phyloP scores from a whole-genome alignment of 2,329 filamentous ascomycete genomes.

The Exophiala calicioides region DNA sequence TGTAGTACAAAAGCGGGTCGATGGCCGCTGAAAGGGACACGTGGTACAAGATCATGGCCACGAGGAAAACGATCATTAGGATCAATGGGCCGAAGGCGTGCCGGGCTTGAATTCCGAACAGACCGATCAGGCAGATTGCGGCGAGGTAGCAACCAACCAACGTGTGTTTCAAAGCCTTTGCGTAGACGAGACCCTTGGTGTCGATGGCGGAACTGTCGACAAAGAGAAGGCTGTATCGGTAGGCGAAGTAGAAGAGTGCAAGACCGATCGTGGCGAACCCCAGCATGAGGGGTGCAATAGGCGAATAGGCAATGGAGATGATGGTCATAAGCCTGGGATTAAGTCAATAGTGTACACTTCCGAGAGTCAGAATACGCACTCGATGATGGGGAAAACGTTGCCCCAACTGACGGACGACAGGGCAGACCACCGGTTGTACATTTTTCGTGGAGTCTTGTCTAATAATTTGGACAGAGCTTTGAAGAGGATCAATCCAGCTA shows the following conservation, averaged over 20 bases:
- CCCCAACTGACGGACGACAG: constrained; percentile 80
- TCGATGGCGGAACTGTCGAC: constrained; percentile 81
- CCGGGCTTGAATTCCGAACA: constrained; percentile 72
- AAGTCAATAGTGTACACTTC: background rate
- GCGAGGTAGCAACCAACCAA: constrained; percentile 81
- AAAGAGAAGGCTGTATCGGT: constrained; percentile 87
- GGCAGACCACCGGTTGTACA: constrained; percentile 75
- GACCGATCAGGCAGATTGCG: constrained; percentile 78
- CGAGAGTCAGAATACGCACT: constrained; percentile 52
- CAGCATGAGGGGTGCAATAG: constrained; percentile 81
- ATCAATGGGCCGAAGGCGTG: constrained; percentile 67
- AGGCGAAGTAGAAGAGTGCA: constrained; percentile 79
- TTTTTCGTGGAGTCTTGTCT: constrained; percentile 74
- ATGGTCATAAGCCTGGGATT: constrained; percentile 20
- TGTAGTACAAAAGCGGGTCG: constrained; percentile 71
- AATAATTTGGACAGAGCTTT: constrained; percentile 73
- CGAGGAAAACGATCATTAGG: constrained; percentile 72
- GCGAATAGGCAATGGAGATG: constrained; percentile 77
- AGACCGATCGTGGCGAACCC: constrained; percentile 79
- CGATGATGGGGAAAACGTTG: constrained; percentile 76
- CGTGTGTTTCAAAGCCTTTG: constrained; percentile 82
- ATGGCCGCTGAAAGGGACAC: constrained; percentile 70
- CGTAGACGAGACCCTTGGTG: constrained; percentile 84
- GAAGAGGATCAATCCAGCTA: constrained; percentile 71
- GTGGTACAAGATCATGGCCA: constrained; percentile 77